These are phyloP conservation scores for Kwoniella europaea DNA, from an alignment of 768 basidiomycete genomes.

Conservation along the genomic window DNA sequence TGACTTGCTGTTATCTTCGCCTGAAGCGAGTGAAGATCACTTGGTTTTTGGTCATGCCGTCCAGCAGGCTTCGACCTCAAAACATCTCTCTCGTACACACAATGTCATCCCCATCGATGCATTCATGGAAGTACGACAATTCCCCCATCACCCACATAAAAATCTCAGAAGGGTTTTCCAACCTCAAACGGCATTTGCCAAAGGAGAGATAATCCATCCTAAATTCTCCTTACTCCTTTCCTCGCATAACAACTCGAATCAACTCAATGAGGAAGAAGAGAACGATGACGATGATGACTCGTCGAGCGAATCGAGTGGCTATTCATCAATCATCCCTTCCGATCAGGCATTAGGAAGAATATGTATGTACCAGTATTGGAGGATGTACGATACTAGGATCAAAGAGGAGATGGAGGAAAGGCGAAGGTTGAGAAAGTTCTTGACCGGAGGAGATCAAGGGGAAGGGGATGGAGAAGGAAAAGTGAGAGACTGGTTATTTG, in stretches of 20 bases:
- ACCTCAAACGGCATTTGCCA: neutral
- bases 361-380: slow-evolving; percentile 9
- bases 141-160: neutral
- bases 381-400: neutral
- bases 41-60: neutral
- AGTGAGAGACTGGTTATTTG: neutral
- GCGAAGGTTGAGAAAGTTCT: neutral
- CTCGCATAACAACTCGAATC: neutral
- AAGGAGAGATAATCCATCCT: neutral
- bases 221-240: neutral
- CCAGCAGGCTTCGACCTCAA: neutral
- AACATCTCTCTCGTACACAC: neutral
- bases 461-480: neutral
- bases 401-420: neutral
- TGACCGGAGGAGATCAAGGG: neutral
- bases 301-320: slow-evolving; percentile 5
- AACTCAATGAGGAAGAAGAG: neutral
- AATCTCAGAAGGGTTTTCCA: neutral
- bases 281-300: neutral
- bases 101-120: neutral
- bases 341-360: neutral
- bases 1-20: neutral
- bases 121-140: neutral
- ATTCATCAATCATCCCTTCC: neutral
- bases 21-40: neutral